phyloP scores from a whole-genome alignment of 257 asterid species.

The Catharanthus roseus region DNA sequence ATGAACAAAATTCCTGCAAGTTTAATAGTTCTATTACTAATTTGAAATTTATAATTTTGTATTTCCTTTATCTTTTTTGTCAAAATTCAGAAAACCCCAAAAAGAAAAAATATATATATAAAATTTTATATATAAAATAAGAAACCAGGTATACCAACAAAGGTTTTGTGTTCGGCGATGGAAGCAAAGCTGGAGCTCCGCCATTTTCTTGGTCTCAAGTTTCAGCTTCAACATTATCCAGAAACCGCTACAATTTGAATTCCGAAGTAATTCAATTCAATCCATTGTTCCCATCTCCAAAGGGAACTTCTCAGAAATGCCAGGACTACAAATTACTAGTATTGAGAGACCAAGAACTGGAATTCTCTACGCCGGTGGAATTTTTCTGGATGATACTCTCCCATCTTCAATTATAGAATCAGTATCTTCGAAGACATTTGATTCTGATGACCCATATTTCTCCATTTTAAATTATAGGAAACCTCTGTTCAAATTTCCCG shows the following conservation, averaged over 20 bases:
- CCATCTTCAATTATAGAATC: constrained; percentile 42
- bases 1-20: no score
- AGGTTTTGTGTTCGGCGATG: constrained; percentile 30
- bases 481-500: constrained; percentile 17
- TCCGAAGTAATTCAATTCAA: constrained; percentile 6
- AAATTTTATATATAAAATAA: background rate
- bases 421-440: constrained; percentile 6
- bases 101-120: background rate
- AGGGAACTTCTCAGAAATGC: constrained; percentile 22
- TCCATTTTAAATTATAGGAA: constrained; percentile 18
- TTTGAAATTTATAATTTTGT: no score
- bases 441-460: constrained; percentile 24
- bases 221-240: constrained; percentile 15
- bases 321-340: constrained; percentile 20
- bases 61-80: no score
- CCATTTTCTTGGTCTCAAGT: constrained; percentile 20
- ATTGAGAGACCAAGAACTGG: constrained; percentile 8
- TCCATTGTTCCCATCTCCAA: background rate
- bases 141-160: background rate
- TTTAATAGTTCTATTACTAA: no score
- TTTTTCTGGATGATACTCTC: constrained; percentile 51
- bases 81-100: no score
- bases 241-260: constrained; percentile 17
- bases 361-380: constrained; percentile 46
- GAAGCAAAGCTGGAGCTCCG: constrained; percentile 28